Evolutionary conservation across 1,139 yeast species (phyloP).

Genomic region (Yamadazyma dushanensis): DNA sequence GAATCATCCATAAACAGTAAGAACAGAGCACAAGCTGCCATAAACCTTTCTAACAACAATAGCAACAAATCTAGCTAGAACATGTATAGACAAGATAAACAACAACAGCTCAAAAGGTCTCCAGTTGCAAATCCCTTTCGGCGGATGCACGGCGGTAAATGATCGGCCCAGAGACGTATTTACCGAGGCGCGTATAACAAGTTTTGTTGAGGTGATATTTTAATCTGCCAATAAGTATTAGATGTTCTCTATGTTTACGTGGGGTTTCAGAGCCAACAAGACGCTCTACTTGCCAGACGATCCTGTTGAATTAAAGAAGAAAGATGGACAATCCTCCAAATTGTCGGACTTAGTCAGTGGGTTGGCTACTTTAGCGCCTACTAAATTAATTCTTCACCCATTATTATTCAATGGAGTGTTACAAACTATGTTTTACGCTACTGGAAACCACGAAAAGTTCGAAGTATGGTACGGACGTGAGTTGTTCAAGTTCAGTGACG

Average conservation of each 20-base stretch:
- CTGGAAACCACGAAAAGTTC: slow-evolving; percentile 53
- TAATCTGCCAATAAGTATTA: neutral
- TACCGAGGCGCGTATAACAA: no score
- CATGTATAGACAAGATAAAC: no score
- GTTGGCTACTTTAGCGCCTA: slow-evolving; percentile 28
- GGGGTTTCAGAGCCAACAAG: slow-evolving; percentile 45
- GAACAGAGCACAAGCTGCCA: slow-evolving; percentile 32
- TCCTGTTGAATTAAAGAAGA: slow-evolving; percentile 21
- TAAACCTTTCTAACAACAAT: neutral
- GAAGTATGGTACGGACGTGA: slow-evolving; percentile 78
- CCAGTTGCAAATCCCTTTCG: no score
- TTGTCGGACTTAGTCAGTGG: slow-evolving; percentile 26
- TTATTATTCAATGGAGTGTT: slow-evolving; percentile 68
- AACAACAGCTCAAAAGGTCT: no score
- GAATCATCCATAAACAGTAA: slow-evolving; percentile 45
- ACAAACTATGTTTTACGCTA: slow-evolving; percentile 70
- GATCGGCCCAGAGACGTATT: no score
- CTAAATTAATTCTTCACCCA: slow-evolving; percentile 59
- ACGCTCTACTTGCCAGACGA: slow-evolving; percentile 26
- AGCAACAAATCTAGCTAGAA: neutral
- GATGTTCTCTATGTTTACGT: slow-evolving; percentile 19
- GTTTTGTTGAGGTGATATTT: neutral
- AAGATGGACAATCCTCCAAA: slow-evolving; percentile 14
- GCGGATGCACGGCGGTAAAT: no score
- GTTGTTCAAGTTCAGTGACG: slow-evolving; percentile 56